Evolutionary conservation across 306 rosid species (phyloP).

Genomic region (Aeschynomene evenia): DNA sequence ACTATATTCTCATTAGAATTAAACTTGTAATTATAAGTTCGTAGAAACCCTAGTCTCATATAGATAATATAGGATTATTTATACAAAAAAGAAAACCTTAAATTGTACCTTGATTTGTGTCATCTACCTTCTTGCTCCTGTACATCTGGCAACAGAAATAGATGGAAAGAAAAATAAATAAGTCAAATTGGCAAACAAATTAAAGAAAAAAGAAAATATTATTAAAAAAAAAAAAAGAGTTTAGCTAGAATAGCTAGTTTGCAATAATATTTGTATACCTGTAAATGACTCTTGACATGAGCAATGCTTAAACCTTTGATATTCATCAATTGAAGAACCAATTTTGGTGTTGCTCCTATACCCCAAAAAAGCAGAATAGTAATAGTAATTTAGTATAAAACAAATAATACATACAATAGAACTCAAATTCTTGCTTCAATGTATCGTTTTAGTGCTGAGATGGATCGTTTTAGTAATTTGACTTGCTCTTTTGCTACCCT

Average conservation of each 20-base stretch:
- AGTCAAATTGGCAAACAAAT: background rate
- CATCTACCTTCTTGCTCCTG: conserved; percentile 81
- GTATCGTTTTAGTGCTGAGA: too few species aligned
- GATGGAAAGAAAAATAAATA: background rate
- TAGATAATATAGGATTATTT: background rate
- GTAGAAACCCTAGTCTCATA: conserved; percentile 36
- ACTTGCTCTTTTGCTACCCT: too few species aligned
- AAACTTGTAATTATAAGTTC: too few species aligned
- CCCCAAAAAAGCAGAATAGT: background rate
- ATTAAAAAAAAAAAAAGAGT: background rate
- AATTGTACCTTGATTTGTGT: conserved; percentile 67
- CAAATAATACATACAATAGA: too few species aligned
- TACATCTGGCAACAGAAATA: conserved; percentile 56
- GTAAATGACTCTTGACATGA: conserved; percentile 98
- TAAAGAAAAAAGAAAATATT: background rate
- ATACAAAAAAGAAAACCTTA: background rate
- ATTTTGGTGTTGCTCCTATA: conserved; percentile 92
- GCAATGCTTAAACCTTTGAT: conserved; percentile 88
- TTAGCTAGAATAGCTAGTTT: background rate
- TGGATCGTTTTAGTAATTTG: too few species aligned
- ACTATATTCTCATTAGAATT: conserved; percentile 1
- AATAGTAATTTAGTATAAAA: too few species aligned
- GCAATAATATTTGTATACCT: conserved; percentile 45
- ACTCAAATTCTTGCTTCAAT: too few species aligned
- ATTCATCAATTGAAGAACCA: conserved; percentile 97